Base-by-base conservation (phyloP, 2,329 filamentous ascomycete genomes). In the Colletotrichum camelliae region DNA sequence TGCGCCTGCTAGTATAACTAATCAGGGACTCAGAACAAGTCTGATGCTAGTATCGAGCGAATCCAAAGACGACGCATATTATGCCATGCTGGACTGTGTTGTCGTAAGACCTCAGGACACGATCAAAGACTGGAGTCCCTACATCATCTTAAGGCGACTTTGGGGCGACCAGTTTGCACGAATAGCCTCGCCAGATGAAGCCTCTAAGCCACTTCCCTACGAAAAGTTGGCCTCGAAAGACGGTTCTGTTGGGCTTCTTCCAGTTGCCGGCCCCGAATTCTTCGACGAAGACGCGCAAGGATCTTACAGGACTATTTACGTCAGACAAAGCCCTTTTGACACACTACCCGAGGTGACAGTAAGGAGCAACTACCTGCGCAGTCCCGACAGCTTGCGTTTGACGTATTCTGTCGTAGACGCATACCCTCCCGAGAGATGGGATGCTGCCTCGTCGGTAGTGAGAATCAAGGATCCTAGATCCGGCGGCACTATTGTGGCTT, bases 131-230 rank as follows among this genome's bases (percentile, higher is more conserved):
- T n/a, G 55, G 52, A 72, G 48, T 15, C 69, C 69, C 8, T 58
- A 48, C 10, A 58, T 72, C n/a, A 65, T 72, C 10, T 15, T 72
- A 5, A 52, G 33, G 13, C 21, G 69, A 2, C 29, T 72, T 5
- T 72, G 69, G 69, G 65, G 69, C 29, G 61, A 72, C n/a, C 69
- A 72, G 16, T 72, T 67, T 12, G 69, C 69, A 13, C 48, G 69
- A 24, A 33, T 72, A 9, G 18, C 48, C 10, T 72, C 69, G 18
- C 7, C 55, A 9, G 18, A 58, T 7, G 43, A 52, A 16, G 66
- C 69, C 4, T 33, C 57, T 10, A 55, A 57, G 4, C 13, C 67
- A 1, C 29, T 67, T 8, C 33, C 61, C 15, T 21, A 67, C 1
- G 60, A 72, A 2, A 21, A 33, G 2, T 27, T 66, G 5, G 48